phyloP scores from a whole-genome alignment of 140 eudicot genomes.

The Oenanthe javanica region DNA sequence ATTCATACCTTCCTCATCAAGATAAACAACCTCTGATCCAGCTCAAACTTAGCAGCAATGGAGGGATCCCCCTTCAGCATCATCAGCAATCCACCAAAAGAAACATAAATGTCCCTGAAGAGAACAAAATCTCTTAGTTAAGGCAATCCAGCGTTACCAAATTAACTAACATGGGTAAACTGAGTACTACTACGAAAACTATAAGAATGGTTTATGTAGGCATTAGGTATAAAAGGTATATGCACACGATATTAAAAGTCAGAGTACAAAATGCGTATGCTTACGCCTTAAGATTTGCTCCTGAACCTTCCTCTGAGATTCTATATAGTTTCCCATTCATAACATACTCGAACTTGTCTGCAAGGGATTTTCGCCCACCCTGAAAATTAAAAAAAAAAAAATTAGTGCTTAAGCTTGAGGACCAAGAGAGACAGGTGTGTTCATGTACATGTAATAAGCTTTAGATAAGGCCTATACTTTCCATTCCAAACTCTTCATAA shows the following conservation, averaged over 20 bases:
- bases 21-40: slow-evolving; percentile 83
- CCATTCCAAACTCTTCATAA: not conserved
- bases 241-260: too few species aligned
- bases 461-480: not conserved
- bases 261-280: slow-evolving; percentile 11
- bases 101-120: slow-evolving; percentile 68
- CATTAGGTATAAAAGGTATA: not conserved
- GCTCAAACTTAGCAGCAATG: slow-evolving; percentile 74
- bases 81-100: slow-evolving; percentile 93
- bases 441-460: not conserved
- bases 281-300: slow-evolving; percentile 67
- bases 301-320: slow-evolving; percentile 53
- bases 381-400: slow-evolving; percentile 18
- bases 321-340: slow-evolving; percentile 92
- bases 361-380: slow-evolving; percentile 77
- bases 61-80: slow-evolving; percentile 81
- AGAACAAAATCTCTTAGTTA: not conserved
- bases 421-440: not conserved
- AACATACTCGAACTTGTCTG: slow-evolving; percentile 82
- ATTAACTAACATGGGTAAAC: not conserved
- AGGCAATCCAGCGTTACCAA: not conserved
- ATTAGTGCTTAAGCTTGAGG: not conserved
- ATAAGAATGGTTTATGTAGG: not conserved
- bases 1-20: slow-evolving; percentile 74
- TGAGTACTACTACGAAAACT: not conserved